A percentile compares a stretch with the other conserved stretches of the same genome.
These are phyloP conservation scores for Suillus bovinus DNA, from an alignment of 768 basidiomycete genomes.

Conservation along the genomic window DNA sequence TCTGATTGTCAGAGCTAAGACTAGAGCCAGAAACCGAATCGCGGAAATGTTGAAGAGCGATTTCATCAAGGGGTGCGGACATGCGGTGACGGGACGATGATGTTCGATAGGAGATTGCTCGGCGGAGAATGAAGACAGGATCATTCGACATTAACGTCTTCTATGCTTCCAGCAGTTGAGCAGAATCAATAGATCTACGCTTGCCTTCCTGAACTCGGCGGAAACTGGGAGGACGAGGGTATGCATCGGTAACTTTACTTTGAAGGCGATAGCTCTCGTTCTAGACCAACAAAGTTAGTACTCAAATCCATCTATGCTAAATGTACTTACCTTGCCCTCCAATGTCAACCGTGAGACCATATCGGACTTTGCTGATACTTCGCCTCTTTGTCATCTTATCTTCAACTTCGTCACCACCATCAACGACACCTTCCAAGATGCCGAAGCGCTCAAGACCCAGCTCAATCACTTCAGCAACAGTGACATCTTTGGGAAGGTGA, in stretches of 20 bases:
- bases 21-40: slow-evolving; percentile 64
- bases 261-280: slow-evolving; percentile 76
- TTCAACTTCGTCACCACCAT: slow-evolving; percentile 97
- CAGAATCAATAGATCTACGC: slow-evolving; percentile 86
- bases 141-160: slow-evolving; percentile 83
- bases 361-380: slow-evolving; percentile 78
- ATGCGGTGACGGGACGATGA: slow-evolving; percentile 69
- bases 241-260: slow-evolving; percentile 86
- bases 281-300: slow-evolving; percentile 39
- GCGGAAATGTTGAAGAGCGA: slow-evolving; percentile 71
- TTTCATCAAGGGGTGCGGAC: slow-evolving; percentile 81
- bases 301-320: slow-evolving; percentile 7
- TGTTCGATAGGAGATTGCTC: slow-evolving; percentile 72
- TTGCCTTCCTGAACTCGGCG: slow-evolving; percentile 62
- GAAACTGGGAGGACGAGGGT: slow-evolving; percentile 70
- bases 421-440: slow-evolving; percentile 95
- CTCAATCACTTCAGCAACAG: slow-evolving; percentile 96
- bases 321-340: slow-evolving; percentile 64
- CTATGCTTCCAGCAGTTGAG: slow-evolving; percentile 60
- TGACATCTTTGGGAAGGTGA: slow-evolving; percentile 91
- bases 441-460: slow-evolving; percentile 91
- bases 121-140: slow-evolving; percentile 87
- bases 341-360: slow-evolving; percentile 64
- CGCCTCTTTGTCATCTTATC: slow-evolving; percentile 84
- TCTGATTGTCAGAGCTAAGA: slow-evolving; percentile 45